phyloP scores from a whole-genome alignment of 2,329 filamentous ascomycete genomes.

The Raffaelea arxii region DNA sequence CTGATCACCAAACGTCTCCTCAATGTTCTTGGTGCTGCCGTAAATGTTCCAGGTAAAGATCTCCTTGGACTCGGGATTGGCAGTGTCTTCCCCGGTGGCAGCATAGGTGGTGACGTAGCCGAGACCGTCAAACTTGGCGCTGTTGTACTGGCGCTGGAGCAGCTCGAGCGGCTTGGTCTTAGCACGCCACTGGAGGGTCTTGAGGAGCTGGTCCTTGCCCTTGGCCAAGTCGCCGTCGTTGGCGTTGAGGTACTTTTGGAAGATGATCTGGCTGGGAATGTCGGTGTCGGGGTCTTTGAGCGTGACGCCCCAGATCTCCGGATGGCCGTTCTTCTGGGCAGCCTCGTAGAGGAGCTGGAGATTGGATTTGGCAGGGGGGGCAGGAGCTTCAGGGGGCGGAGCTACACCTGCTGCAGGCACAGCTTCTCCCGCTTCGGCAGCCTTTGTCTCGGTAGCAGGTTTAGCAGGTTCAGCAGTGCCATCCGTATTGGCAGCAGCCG shows the following conservation, averaged over 20 bases:
- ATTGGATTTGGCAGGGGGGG: neutral
- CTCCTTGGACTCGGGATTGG: slow-evolving; percentile 36
- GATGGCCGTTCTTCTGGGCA: slow-evolving; percentile 34
- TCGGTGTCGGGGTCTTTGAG: slow-evolving; percentile 45
- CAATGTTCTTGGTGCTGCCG: slow-evolving; percentile 72
- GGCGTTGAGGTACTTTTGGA: slow-evolving; percentile 90
- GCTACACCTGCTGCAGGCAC: too few relatives aligned
- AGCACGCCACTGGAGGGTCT: slow-evolving; percentile 77
- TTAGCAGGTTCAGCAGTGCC: neutral
- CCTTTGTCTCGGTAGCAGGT: neutral
- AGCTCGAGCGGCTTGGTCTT: slow-evolving; percentile 61
- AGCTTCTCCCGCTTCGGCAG: neutral
- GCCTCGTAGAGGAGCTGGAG: slow-evolving; percentile 17
- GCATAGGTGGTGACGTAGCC: slow-evolving; percentile 73
- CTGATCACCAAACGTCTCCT: slow-evolving; percentile 70
- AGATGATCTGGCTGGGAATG: slow-evolving; percentile 69
- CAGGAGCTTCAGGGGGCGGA: slow-evolving; percentile 4
- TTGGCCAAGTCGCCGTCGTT: slow-evolving; percentile 67
- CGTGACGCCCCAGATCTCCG: slow-evolving; percentile 80
- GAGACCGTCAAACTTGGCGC: slow-evolving; percentile 63
- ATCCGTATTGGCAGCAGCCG: neutral
- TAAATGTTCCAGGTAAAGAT: slow-evolving; percentile 92
- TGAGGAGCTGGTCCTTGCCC: slow-evolving; percentile 67
- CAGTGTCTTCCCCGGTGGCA: slow-evolving; percentile 29
- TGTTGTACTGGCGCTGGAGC: slow-evolving; percentile 53